A percentile compares a stretch with the other conserved stretches of the same genome.
These are phyloP conservation scores for Leishmania braziliensis DNA, from an alignment of 208 protist species.

Conservation along the genomic window DNA sequence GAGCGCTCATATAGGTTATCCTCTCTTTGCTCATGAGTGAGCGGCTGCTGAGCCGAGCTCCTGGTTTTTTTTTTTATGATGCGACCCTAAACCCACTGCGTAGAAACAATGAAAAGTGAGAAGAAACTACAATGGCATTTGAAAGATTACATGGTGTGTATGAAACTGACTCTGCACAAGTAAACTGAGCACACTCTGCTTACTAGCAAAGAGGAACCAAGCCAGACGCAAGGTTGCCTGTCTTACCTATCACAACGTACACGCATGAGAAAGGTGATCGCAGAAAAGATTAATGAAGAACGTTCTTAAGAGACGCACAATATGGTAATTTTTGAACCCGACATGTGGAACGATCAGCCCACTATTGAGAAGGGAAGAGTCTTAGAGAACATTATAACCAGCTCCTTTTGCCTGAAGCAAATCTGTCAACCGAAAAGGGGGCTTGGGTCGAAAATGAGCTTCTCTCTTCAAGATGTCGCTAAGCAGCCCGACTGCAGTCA, in stretches of 20 bases:
- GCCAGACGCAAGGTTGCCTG: background rate
- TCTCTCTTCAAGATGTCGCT: slow-evolving; percentile 34
- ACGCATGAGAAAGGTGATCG: background rate
- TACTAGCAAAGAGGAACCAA: background rate
- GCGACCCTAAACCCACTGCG: background rate
- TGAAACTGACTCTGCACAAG: background rate
- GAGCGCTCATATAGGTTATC: background rate
- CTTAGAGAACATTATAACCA: background rate
- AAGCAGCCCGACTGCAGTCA: slow-evolving; percentile 27
- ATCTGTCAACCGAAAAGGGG: background rate
- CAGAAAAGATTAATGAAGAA: background rate
- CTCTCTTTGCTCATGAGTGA: background rate
- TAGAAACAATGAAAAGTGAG: background rate
- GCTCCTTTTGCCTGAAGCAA: background rate
- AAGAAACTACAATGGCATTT: no score
- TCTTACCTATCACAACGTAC: no score
- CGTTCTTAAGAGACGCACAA: background rate
- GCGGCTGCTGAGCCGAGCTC: background rate
- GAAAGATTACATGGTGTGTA: background rate
- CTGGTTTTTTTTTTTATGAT: background rate
- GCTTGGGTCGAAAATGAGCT: slow-evolving; percentile 23
- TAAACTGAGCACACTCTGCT: background rate
- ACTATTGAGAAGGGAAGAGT: background rate
- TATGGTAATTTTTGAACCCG: background rate
- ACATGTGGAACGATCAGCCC: no score